A percentile compares a stretch with the other conserved stretches of the same genome.
phyloP scores from a whole-genome alignment of 2,329 filamentous ascomycete genomes.

The Fusarium odoratissimum region DNA sequence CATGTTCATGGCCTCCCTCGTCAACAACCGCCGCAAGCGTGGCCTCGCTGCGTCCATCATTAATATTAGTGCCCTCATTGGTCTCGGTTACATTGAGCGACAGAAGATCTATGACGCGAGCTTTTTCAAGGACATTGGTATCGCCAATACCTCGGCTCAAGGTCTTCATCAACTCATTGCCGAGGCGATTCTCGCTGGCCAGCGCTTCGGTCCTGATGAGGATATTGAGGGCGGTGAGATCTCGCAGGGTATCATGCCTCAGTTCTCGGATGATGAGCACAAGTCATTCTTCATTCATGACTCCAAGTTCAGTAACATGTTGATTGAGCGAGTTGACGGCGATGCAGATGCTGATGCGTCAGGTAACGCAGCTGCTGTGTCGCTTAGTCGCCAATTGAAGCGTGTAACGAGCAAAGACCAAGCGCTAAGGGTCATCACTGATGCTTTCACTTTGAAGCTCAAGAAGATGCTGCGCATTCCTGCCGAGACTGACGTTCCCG shows the following conservation, averaged over 20 bases:
- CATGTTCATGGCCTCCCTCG: constrained; percentile 51
- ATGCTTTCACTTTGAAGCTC: constrained; percentile 4
- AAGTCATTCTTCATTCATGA: constrained; percentile 18
- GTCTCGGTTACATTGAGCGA: constrained; percentile 8
- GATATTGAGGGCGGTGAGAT: constrained; percentile 4
- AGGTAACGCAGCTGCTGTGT: not conserved
- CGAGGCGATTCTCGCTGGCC: constrained; percentile 28
- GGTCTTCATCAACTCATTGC: constrained; percentile 47
- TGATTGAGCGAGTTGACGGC: not conserved
- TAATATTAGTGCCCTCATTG: constrained; percentile 47
- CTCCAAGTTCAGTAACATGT: constrained; percentile 12
- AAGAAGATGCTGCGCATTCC: constrained; percentile 13
- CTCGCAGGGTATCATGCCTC: constrained; percentile 10
- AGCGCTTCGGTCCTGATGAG: not conserved
- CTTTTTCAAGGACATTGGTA: constrained; percentile 9
- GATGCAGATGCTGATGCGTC: constrained; percentile 2
- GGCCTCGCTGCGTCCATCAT: constrained; percentile 54
- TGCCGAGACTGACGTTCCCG: not conserved
- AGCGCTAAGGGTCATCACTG: not conserved
- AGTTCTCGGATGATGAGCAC: not conserved
- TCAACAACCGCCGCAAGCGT: constrained; percentile 38
- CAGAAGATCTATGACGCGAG: constrained; percentile 7
- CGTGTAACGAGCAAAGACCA: not conserved
- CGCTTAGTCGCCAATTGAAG: constrained; percentile 3
- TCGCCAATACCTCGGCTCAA: constrained; percentile 42